Evolutionary conservation across 306 rosid genomes (phyloP).

Genomic region (Pyrus betulifolia): DNA sequence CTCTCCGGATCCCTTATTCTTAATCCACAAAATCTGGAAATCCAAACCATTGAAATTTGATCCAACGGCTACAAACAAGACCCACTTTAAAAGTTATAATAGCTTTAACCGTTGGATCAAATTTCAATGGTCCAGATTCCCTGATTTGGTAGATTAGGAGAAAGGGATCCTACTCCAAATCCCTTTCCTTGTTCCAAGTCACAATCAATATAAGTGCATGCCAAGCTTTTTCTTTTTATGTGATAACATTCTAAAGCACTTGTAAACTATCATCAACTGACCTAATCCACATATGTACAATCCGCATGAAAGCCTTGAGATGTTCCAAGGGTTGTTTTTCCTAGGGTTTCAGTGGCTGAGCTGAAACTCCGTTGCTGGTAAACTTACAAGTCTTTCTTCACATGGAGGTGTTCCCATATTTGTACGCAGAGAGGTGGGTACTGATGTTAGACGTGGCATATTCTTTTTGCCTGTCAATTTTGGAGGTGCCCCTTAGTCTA

Average conservation of each 20-base stretch:
- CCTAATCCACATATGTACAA: no score
- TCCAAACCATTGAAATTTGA: no score
- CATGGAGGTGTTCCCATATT: background rate
- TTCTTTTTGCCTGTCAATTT: slow-evolving; percentile 4
- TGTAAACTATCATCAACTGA: no score
- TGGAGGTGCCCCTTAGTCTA: slow-evolving; percentile 10
- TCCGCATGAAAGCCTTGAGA: background rate
- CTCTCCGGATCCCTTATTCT: no score
- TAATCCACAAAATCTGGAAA: no score
- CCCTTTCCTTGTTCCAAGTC: background rate
- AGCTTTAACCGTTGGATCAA: no score
- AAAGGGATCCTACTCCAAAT: no score
- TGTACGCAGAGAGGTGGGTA: background rate
- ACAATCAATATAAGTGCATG: background rate
- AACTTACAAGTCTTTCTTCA: background rate
- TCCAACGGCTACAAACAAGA: no score
- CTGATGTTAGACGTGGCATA: background rate
- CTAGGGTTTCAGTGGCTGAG: slow-evolving; percentile 1
- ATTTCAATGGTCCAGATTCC: no score
- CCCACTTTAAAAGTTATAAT: no score
- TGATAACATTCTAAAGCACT: no score
- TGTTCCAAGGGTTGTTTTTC: background rate
- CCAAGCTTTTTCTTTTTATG: background rate
- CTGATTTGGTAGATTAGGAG: no score
- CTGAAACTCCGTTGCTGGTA: background rate